Conservation (phyloP, 441 rosid genomes). For the Eutrema salsugineum region DNA sequence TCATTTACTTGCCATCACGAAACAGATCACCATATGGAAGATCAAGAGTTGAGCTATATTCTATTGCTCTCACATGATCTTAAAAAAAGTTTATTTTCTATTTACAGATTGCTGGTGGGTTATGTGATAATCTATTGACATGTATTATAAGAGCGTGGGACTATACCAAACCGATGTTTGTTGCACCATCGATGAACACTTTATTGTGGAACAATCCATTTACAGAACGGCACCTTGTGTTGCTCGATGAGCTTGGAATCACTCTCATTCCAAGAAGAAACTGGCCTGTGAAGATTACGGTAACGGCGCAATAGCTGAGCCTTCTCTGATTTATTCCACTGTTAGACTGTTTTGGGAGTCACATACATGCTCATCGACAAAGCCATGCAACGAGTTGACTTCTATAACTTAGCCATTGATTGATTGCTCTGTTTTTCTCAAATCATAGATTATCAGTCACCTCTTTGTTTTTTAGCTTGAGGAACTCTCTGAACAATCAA, state of each 20-base stretch:
- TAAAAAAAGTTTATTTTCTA: not conserved
- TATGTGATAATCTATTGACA: slow-evolving; percentile 86
- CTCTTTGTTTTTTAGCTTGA: not conserved
- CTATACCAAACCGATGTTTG: slow-evolving; percentile 68
- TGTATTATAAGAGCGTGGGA: slow-evolving; percentile 92
- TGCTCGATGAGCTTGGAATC: slow-evolving; percentile 82
- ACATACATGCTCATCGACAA: slow-evolving; percentile 29
- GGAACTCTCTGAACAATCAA: not conserved
- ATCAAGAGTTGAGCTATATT: too few relatives aligned
- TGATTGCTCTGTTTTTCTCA: not conserved
- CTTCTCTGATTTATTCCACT: slow-evolving; percentile 69
- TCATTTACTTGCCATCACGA: too few relatives aligned
- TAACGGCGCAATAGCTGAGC: slow-evolving; percentile 94
- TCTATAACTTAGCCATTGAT: not conserved
- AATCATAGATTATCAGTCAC: not conserved
- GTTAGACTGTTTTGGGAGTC: slow-evolving; percentile 69
- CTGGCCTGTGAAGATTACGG: slow-evolving; percentile 93
- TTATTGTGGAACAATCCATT: slow-evolving; percentile 92
- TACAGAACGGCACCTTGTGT: slow-evolving; percentile 75
- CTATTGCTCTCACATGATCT: not conserved
- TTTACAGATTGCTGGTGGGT: slow-evolving; percentile 83
- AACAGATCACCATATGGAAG: too few relatives aligned
- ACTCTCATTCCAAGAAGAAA: slow-evolving; percentile 69
- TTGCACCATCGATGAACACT: slow-evolving; percentile 92
- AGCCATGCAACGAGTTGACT: slow-evolving; percentile 1